Evolutionary conservation across 1,284 basidiomycete species (phyloP), one percentile per base, ranked within the genome.

Genomic region (Peniophora sp.): DNA sequence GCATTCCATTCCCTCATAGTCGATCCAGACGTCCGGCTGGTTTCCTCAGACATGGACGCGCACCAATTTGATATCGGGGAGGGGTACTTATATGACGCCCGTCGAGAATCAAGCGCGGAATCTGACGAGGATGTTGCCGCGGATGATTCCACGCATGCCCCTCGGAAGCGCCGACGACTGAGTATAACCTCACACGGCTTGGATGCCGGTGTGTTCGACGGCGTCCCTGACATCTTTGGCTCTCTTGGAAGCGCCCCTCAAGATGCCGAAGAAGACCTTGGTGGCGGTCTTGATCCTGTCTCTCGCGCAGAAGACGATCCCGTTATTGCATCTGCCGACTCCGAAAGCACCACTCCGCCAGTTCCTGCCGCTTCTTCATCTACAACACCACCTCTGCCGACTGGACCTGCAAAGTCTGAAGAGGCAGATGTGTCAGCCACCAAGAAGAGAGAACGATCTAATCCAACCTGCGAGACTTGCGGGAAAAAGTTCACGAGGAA

Each of bases 1-100:
- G 80, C 84, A 2, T 88, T 88, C 58, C 85, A 87, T 62, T 86
- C 83, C 12, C 75, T 87, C 32, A 85, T 80, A 10, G 78, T 77
- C 34, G 73, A 70, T 20, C n/a, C 37, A 48, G 75, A 80, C 56
- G 61, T 62, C 41, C 55, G 50, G 44, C 46, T 52, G 51, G 17
- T 54, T 52, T 14, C 57, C 45, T 51, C 52, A 47, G 50, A 55
- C 37, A 20, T 45, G 24, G 43, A 54, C 15, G 64, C 76, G 15
- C 76, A 79, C 58, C 77, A 74, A 44, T 71, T 81, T 23, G 79
- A 32, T 32, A 32, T 32, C 27, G 27, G 27, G 6, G 27, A 6
- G 27, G 27, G 81, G 57, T 79, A 81, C 60, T 62, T 83, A 20
- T 84, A 81, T 56, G 58, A 64, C 49, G 53, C 58, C 51, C 48